Evolutionary conservation across 164 flowering plant genomes (phyloP), one percentile per base, ranked within the genome.

Genomic region (Euptelea pleiosperma): DNA sequence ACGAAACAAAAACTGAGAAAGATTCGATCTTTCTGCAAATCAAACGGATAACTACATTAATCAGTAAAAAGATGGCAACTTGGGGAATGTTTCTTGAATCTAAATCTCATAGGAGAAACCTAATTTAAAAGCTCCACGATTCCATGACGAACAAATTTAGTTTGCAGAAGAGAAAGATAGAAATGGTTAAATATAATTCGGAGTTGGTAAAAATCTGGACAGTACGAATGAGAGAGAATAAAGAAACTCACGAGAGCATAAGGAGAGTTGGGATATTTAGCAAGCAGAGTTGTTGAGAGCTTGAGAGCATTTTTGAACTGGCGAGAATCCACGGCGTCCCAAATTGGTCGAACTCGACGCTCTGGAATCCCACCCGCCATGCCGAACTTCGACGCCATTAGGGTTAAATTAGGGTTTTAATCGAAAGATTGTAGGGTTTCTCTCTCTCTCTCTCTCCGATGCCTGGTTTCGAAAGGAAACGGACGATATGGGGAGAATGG

Each of bases 271-370:
- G 89, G 93, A 42, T 62, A 70, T 58, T 90, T 93, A 46, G 89
- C 2, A 21, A 90, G 89, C 30, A 93, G 77, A 8, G 89, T 8
- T 10, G 80, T 57, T 31, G 77, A 71, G 55, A 61, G 86, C 72
- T 93, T 93, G 51, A 83, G 83, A 54, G 96, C 99, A 30, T 61
- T 66, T 72, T 88, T 93, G 80, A 76, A 93, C 79, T 88, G 97
- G 6, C 94, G 87, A 51, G 96, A 83, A 62, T 93, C 99, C 60
- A 87, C 77, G 41, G 97, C 97, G 57, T 92, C 98, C 97, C 96
- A 87, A 14, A 93, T 81, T 26, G 97, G 95, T 26, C 99, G 89
- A 53, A 88, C 82, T 12, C 89, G 70, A 14, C 98, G 91, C 77
- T 93, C 98, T 56, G 94, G 98, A 33, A 93, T 79, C 19, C 96